A percentile compares a stretch with the other conserved stretches of the same genome.
phyloP scores from a whole-genome alignment of 805 yeast genomes.

The Candida pseudoglaebosa region DNA sequence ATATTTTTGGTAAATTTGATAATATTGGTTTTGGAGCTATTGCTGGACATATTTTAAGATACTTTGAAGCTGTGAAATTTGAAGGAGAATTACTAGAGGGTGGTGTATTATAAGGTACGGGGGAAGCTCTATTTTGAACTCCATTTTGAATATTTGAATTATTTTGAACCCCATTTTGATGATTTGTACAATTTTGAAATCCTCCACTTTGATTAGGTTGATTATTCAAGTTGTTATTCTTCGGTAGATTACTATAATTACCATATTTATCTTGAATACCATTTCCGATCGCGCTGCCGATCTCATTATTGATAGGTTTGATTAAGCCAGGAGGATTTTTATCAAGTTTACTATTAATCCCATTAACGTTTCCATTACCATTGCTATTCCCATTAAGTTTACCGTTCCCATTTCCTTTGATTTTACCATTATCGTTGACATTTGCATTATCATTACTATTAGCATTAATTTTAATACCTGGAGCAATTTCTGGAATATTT shows the following conservation, averaged over 20 bases:
- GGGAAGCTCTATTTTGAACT: too few relatives aligned
- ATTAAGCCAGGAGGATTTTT: neutral
- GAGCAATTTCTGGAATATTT: too few relatives aligned
- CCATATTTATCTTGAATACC: neutral
- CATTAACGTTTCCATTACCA: neutral
- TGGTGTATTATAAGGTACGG: too few relatives aligned
- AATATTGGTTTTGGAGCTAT: constrained; percentile 37
- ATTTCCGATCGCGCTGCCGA: neutral
- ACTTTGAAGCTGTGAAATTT: constrained; percentile 15
- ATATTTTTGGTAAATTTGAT: constrained; percentile 22
- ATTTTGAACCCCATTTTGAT: neutral
- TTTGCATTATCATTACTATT: neutral
- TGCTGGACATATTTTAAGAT: constrained; percentile 36
- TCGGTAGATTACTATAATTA: neutral
- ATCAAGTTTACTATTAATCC: neutral
- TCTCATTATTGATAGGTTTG: neutral
- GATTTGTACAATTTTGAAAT: neutral
- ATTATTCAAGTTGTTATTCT: neutral
- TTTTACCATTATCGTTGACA: neutral
- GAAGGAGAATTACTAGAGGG: too few relatives aligned
- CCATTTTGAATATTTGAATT: neutral
- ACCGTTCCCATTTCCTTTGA: neutral
- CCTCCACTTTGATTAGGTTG: neutral
- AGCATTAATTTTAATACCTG: too few relatives aligned
- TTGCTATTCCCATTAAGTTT: neutral